Evolutionary conservation across 129 eudicot species (phyloP).

Genomic region (Flaveria sonorensis): DNA sequence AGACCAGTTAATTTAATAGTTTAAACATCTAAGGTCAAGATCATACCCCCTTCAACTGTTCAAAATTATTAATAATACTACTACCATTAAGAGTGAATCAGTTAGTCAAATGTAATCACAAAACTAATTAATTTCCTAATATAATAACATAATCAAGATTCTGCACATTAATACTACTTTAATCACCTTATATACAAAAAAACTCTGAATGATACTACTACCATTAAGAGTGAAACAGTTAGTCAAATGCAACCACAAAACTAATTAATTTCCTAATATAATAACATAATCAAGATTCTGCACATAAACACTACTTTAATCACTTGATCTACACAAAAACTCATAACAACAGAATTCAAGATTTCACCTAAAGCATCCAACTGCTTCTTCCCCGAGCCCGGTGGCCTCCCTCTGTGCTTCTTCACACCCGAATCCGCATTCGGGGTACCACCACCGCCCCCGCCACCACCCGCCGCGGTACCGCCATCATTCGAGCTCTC

Average conservation of each 20-base stretch:
- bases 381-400: slow-evolving; percentile 86
- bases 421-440: slow-evolving; percentile 46
- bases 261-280: slow-evolving; percentile 6
- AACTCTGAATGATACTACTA: background rate
- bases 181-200: background rate
- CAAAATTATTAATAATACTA: background rate
- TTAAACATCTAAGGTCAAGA: slow-evolving; percentile 14
- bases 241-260: slow-evolving; percentile 7
- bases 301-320: slow-evolving; percentile 8
- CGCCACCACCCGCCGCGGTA: slow-evolving; percentile 32
- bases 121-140: slow-evolving; percentile 10
- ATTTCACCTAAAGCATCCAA: slow-evolving; percentile 81
- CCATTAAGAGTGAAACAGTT: background rate
- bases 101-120: slow-evolving; percentile 8
- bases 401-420: slow-evolving; percentile 76
- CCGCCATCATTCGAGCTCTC: slow-evolving; percentile 43
- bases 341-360: background rate
- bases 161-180: slow-evolving; percentile 8
- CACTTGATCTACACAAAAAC: slow-evolving; percentile 1
- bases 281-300: background rate
- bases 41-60: slow-evolving; percentile 15
- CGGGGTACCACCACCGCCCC: slow-evolving; percentile 29
- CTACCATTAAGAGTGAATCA: background rate
- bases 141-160: background rate
- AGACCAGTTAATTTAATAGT: slow-evolving; percentile 6